Evolutionary conservation across 768 basidiomycete species (phyloP), one percentile per base, ranked within the genome.

Genomic region (Serendipita indica): DNA sequence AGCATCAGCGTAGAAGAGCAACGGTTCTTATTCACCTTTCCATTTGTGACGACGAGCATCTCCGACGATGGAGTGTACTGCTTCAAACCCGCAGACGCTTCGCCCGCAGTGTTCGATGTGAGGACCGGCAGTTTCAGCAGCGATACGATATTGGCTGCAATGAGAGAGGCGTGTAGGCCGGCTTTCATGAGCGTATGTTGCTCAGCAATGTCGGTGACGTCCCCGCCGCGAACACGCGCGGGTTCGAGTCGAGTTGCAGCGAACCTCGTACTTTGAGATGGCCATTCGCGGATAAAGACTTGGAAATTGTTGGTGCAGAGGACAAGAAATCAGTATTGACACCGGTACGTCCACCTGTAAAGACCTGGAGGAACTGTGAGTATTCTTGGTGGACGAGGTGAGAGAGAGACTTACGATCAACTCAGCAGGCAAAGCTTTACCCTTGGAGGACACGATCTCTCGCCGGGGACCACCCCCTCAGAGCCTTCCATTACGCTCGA

Each of bases 161-260:
- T 70, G 35, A 83, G 60, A 2, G 64, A 34, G 3, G 65, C 67
- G 61, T 86, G 84, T 3, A 63, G 64, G 1, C 45, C 22, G 0
- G 70, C 71, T 66, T 85, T 84, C 14, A 69, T 72, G 0, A 69
- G 69, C 64, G 77, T 81, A 63, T 84, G 84, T 67, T 84, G 79
- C 67, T 84, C 84, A 0, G 69, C 59, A 72, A 77, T 79, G 35
- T 81, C 79, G 61, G 81, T 76, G 60, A 81, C 73, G 64, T 87
- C 84, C 1, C 84, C 84, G 70, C 73, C 0, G 84, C 86, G 59
- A 82, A 85, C 13, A 86, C 77, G 60, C 73, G 72, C 0, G 77
- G 70, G 65, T 81, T 69, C 0, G 67, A 69, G 3, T 62, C 64
- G 2, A 86, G 67, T 63, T 84, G 82, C 37, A 86, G 72, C 0